Base-by-base conservation (phyloP, 2,329 filamentous ascomycete genomes). In the Cytospora chrysosperma region DNA sequence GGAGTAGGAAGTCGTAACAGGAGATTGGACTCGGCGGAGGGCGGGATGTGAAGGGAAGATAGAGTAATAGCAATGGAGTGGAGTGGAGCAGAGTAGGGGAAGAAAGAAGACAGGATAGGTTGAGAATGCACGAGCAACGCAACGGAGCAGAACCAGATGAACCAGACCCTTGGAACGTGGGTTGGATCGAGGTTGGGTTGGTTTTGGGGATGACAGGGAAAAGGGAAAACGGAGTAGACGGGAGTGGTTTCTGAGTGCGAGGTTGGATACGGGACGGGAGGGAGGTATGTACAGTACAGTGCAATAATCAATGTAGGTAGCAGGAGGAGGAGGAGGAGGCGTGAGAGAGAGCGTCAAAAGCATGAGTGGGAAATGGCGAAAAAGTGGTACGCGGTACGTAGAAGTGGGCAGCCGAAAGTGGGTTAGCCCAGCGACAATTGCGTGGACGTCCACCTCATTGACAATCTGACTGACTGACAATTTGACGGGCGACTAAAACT, bases 391-490 rank as follows among this genome's bases (percentile, higher is more conserved):
- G 43, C 43, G 8, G 43, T 47, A 47, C 60, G 30, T 62, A 57
- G 21, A 24, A 61, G 50, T 61, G 37, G 27, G 17, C 37, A 55
- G 28, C 19, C 28, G 50, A 55, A 51, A 62, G 59, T 55, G 55
- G 55, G 49, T 51, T 61, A 53, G 63, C 51, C 37, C 34, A 26
- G 51, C 40, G n/a, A 24, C 56, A 30, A 65, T 65, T 65, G 63
- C 63, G 63, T 62, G 63, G 61, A 51, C 59, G 49, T 59, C 50
- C 51, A 47, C 50, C 50, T 53, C 61, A 54, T 54, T 30, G 40
- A 34, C 32, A 37, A 40, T 32, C 24, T 24, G 56, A n/a, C n/a
- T n/a, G n/a, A n/a, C n/a, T n/a, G n/a, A 43, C 26, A 43, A 43
- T 43, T 57, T 40, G 27, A 28, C 56, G 24, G 47, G 56, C 56